Percentiles rank a stretch among this genome's conserved stretches.
phyloP scores from a whole-genome alignment of 345 rosid genomes.

The Chamaenerion angustifolium region DNA sequence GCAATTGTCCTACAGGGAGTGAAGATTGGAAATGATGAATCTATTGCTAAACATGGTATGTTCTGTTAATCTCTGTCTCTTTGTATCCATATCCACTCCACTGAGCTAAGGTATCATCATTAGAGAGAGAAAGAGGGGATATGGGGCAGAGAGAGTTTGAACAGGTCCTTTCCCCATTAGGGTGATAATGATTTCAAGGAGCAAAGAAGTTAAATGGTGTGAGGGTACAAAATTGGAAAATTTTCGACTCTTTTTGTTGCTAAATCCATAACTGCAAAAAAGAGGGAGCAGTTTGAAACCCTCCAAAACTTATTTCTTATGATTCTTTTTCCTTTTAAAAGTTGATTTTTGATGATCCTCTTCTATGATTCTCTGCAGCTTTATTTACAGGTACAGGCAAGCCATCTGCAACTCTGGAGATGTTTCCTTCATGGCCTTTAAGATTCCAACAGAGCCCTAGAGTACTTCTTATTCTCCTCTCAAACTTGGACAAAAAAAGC shows the following conservation, averaged over 20 bases:
- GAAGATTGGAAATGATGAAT: conserved; percentile 66
- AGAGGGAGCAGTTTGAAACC: conserved; percentile 6
- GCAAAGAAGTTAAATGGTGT: conserved; percentile 50
- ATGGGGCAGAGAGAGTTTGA: conserved; percentile 20
- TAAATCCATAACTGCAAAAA: conserved; percentile 31
- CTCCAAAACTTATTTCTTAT: background rate
- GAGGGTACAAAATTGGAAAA: conserved; percentile 48
- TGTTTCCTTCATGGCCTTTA: conserved; percentile 99
- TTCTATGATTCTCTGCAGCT: conserved; percentile 58
- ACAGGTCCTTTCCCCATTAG: conserved; percentile 11
- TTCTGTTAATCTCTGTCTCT: conserved; percentile 17
- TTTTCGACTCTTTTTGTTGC: conserved; percentile 8
- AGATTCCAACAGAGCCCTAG: conserved; percentile 86
- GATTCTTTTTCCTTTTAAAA: no score
- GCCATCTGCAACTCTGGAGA: conserved; percentile 87
- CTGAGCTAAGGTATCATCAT: conserved; percentile 40
- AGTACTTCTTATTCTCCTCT: conserved; percentile 29
- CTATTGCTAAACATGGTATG: conserved; percentile 37
- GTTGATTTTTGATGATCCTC: no score
- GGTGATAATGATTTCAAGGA: conserved; percentile 35
- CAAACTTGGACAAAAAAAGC: no score
- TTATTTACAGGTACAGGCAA: conserved; percentile 43
- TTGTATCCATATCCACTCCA: conserved; percentile 6
- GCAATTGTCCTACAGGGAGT: conserved; percentile 89
- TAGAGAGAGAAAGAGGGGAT: conserved; percentile 8